Conservation (phyloP, 495 filamentous ascomycete genomes). For the Neurospora sublineolata region DNA sequence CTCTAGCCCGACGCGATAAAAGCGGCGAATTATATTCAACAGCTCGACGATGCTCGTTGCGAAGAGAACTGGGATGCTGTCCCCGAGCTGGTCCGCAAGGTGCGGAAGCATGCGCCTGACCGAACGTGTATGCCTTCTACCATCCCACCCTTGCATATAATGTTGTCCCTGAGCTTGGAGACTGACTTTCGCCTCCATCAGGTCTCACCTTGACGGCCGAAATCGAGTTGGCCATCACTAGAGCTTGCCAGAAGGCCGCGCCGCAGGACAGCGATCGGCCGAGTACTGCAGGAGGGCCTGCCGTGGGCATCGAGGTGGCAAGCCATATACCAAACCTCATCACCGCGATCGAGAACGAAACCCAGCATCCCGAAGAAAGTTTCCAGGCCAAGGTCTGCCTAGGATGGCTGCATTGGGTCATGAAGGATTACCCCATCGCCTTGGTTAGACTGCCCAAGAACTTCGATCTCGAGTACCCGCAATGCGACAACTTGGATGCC, state of each 20-base stretch:
- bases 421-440: conserved; percentile 55
- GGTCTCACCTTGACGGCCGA: conserved; percentile 67
- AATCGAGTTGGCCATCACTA: conserved; percentile 52
- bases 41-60: conserved; percentile 76
- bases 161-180: not conserved
- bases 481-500: conserved; percentile 33
- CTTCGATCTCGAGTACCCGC: conserved; percentile 40
- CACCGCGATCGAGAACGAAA: conserved; percentile 53
- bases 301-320: conserved; percentile 28
- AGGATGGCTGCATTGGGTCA: conserved; percentile 69
- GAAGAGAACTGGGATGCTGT: conserved; percentile 81
- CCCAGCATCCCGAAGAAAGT: conserved; percentile 50
- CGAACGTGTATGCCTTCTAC: conserved; percentile 55
- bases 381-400: conserved; percentile 72
- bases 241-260: conserved; percentile 35
- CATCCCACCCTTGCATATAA: conserved; percentile 1
- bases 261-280: conserved; percentile 31
- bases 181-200: conserved; percentile 20
- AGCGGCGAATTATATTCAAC: conserved; percentile 63
- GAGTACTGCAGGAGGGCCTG: conserved; percentile 12
- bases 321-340: conserved; percentile 51
- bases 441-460: conserved; percentile 50
- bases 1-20: conserved; percentile 46
- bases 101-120: conserved; percentile 84
- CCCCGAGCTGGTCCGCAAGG: conserved; percentile 81